A percentile compares a stretch with the other conserved stretches of the same genome.
These are phyloP conservation scores for Exobasidium cylindrosporum DNA, from an alignment of 1,284 basidiomycete genomes.

Conservation along the genomic window DNA sequence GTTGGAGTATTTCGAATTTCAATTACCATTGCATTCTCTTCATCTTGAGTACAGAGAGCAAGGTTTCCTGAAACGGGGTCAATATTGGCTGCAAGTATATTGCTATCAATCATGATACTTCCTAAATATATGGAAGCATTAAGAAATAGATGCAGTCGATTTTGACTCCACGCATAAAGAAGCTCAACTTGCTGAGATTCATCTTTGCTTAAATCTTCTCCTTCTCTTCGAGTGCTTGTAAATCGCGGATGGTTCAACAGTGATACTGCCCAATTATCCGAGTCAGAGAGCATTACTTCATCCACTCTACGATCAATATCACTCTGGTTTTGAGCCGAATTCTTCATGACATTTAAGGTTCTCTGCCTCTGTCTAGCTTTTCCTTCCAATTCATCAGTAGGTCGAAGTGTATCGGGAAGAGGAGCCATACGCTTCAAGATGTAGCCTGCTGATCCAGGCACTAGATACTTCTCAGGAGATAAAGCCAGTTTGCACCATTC, in stretches of 20 bases:
- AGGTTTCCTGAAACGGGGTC: not conserved
- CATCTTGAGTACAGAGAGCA: not conserved
- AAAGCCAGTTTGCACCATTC: not conserved
- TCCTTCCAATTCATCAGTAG: not conserved
- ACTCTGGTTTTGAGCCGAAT: not conserved
- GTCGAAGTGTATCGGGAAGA: not conserved
- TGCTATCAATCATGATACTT: not conserved
- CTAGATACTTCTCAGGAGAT: not conserved
- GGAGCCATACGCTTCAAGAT: not conserved
- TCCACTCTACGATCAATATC: not conserved
- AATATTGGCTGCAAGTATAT: not conserved
- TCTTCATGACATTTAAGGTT: not conserved
- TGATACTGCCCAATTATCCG: not conserved
- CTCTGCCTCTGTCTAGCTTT: slow-evolving; percentile 2
- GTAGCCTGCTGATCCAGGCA: not conserved
- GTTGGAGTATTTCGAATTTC: not conserved
- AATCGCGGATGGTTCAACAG: not conserved
- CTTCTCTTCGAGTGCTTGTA: not conserved
- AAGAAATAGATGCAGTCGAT: not conserved
- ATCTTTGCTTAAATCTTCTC: not conserved
- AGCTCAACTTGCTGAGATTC: not conserved
- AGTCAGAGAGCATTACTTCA: not conserved
- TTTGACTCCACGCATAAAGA: not conserved
- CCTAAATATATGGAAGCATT: not conserved
- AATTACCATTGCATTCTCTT: not conserved